Evolutionary conservation across 805 yeast genomes (phyloP).

Genomic region (Lachancea quebecensis): DNA sequence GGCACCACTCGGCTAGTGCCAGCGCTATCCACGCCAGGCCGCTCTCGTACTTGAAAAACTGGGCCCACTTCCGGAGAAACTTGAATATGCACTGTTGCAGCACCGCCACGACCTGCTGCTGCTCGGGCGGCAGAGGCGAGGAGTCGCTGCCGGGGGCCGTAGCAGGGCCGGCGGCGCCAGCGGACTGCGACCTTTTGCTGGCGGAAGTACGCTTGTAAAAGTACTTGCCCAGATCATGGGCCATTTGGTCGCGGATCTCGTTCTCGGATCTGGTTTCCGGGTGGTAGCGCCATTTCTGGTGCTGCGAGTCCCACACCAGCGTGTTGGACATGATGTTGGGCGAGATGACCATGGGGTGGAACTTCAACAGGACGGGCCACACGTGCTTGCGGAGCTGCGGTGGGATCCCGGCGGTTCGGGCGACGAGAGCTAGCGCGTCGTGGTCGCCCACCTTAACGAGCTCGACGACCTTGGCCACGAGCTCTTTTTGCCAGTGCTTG

Average conservation of each 20-base stretch:
- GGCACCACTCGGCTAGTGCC: slow-evolving; percentile 84
- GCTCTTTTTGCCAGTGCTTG: slow-evolving; percentile 21
- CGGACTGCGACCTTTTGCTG: not conserved
- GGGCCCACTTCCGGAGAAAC: slow-evolving; percentile 75
- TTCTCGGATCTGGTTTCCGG: slow-evolving; percentile 14
- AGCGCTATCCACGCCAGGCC: slow-evolving; percentile 85
- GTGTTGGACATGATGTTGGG: slow-evolving; percentile 67
- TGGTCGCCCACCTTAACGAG: slow-evolving; percentile 56
- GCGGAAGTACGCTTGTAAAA: slow-evolving; percentile 31
- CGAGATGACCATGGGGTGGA: slow-evolving; percentile 76
- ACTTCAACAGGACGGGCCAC: slow-evolving; percentile 78
- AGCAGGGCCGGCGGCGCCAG: slow-evolving; percentile 2
- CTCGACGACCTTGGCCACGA: slow-evolving; percentile 44
- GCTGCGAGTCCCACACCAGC: slow-evolving; percentile 7
- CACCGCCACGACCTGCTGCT: slow-evolving; percentile 45
- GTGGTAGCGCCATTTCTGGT: slow-evolving; percentile 8
- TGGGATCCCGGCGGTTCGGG: slow-evolving; percentile 81
- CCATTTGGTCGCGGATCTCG: slow-evolving; percentile 35
- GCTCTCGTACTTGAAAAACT: slow-evolving; percentile 65
- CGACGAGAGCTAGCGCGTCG: slow-evolving; percentile 68
- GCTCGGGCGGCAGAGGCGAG: slow-evolving; percentile 29
- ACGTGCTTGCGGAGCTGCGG: slow-evolving; percentile 68
- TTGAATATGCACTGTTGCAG: slow-evolving; percentile 54
- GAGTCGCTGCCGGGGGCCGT: slow-evolving; percentile 7
- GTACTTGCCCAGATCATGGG: slow-evolving; percentile 55